Evolutionary conservation across 192 early-diverging fungal species (phyloP).

Genomic region (Gryganskiella cystojenkinii): DNA sequence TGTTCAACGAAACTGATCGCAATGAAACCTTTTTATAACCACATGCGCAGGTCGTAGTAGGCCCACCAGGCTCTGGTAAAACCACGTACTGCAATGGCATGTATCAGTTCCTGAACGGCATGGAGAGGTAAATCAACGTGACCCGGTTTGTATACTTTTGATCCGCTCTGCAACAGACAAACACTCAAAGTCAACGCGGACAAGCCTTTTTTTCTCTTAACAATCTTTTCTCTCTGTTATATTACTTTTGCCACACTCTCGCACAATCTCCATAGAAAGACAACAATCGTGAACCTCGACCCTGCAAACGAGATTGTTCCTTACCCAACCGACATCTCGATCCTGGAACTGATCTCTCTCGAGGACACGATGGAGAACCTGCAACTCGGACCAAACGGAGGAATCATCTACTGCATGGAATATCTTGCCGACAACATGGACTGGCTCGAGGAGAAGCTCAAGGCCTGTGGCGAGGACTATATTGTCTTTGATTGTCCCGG

Average conservation of each 20-base stretch:
- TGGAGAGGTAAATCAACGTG: constrained; percentile 62
- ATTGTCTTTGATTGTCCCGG: constrained; percentile 97
- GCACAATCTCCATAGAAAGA: no score
- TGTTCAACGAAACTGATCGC: neutral
- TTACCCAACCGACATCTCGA: constrained; percentile 84
- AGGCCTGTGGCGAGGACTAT: constrained; percentile 79
- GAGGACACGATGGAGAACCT: constrained; percentile 94
- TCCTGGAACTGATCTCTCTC: constrained; percentile 91
- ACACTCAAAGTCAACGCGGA: no score
- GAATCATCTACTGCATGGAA: constrained; percentile 97
- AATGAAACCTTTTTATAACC: neutral
- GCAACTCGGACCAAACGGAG: constrained; percentile 94
- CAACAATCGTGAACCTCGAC: constrained; percentile 96
- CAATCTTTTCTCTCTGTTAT: neutral
- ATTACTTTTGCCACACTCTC: neutral
- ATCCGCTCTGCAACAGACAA: neutral
- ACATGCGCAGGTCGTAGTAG: constrained; percentile 83
- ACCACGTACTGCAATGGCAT: constrained; percentile 95
- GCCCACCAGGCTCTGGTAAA: constrained; percentile 95
- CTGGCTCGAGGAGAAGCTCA: constrained; percentile 88
- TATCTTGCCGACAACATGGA: constrained; percentile 91
- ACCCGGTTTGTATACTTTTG: neutral
- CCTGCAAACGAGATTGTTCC: constrained; percentile 94
- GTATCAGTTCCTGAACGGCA: constrained; percentile 85
- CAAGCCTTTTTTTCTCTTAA: no score